Evolutionary conservation across 1,284 basidiomycete species (phyloP), one percentile per base, ranked within the genome.

Genomic region (Ganoderma meredithae): DNA sequence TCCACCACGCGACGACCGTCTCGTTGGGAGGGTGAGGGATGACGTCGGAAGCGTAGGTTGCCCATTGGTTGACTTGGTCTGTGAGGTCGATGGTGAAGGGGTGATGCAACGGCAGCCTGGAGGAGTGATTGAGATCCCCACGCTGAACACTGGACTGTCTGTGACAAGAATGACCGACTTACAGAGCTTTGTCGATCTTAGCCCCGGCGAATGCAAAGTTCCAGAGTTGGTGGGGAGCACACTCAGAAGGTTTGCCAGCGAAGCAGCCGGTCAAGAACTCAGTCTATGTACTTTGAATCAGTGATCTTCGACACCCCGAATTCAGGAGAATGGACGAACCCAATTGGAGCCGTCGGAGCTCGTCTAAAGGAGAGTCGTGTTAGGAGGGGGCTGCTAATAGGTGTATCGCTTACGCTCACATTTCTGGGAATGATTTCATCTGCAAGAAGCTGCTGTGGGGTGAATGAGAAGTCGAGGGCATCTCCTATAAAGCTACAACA

Each of bases 161-260:
- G 15, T 0, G 0, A 36, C 9, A 40, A 39, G 33, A 22, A 19
- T 15, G 22, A 19, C 56, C 19, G 2, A 33, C 82, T 40, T 68
- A 85, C 85, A 88, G 73, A 2, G 76, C 77, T 47, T 76, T 79
- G 69, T 83, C 81, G 55, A 88, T 86, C 71, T 87, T 85, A 49
- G 86, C 81, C 7, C 86, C 87, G 15, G 85, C 87, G 74, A 87
- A 88, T 2, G 87, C 84, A 70, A 88, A 88, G 73, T 88, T 79
- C 86, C 86, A 88, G 4, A 88, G 79, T 66, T 86, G 84, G 65
- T 84, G 84, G 53, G 75, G 80, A 5, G 74, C 60, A 74, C 86
- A 87, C 0, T 74, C 41, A 10, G 79, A 80, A 0, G 85, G 85
- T n/a, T 66, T 77, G 7, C 86, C 86, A 64, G 74, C 69, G 64